Base-by-base conservation (phyloP, 2,329 filamentous ascomycete genomes). In the Stagonosporopsis tanaceti region DNA sequence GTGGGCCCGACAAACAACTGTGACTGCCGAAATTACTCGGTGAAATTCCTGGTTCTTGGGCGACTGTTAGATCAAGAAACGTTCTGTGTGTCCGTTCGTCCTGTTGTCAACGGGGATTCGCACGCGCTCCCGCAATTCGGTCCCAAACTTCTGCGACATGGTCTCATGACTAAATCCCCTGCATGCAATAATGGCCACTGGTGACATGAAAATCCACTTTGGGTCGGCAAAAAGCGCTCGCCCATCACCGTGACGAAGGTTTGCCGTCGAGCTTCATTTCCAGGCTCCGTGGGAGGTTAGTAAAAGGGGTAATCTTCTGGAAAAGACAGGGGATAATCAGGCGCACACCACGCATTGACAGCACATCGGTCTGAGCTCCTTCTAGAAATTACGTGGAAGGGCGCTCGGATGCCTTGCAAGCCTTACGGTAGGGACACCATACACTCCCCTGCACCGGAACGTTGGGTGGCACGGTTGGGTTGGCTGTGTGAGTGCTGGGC, bases 281-380 rank as follows among this genome's bases (percentile, higher is more conserved):
- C 57, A 61, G 55, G 50, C 51, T 66, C 59, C 61, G 50, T 50
- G 40, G 41, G 50, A 15, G 37, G 55, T 24, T 58, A 62, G 66
- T 64, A 59, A 72, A 74, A 72, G 73, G 71, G 68, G 72, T 58
- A 75, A 64, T 67, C 63, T 76, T 77, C 74, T 70, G 63, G 74
- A 76, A 77, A 70, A 68, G 65, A 64, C 66, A 68, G 68, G 62
- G 62, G 68, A 63, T 64, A 56, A 45, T 51, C 38, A 45, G 60
- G 63, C 59, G 66, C 66, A 64, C 68, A 63, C 64, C 52, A 64
- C 64, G 64, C 68, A 60, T 59, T 60, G 67, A 59, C 63, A 65
- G 58, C 54, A 53, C 52, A 45, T 45, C 59, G 57, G 64, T 63
- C 53, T 62, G 55, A 57, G 61, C 59, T 55, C 57, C 65, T 76